These are phyloP conservation scores for Oryza meyeriana DNA, from an alignment of 176 grass and related monocot species.

Conservation along the genomic window DNA sequence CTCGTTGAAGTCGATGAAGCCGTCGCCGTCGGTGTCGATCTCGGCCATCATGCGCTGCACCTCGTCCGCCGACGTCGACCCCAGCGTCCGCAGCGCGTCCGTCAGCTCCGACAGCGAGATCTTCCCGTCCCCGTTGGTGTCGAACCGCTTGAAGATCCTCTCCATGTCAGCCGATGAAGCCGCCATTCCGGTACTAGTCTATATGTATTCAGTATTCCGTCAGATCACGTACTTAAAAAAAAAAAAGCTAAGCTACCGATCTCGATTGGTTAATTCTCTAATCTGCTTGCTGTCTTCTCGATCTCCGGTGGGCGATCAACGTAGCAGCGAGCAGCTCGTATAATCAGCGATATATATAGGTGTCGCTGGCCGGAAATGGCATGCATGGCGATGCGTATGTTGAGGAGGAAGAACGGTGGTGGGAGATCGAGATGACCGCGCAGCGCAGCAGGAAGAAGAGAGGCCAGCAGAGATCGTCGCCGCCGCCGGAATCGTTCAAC, in stretches of 20 bases:
- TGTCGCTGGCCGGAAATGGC: neutral
- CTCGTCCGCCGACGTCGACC: slow-evolving; percentile 77
- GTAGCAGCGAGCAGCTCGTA: neutral
- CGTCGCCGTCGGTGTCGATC: slow-evolving; percentile 91
- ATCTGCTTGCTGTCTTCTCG: neutral
- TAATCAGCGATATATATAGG: neutral
- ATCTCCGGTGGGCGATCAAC: too few species aligned
- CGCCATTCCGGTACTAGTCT: too few species aligned
- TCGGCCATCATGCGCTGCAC: slow-evolving; percentile 89
- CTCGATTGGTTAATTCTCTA: neutral
- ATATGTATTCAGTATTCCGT: too few species aligned
- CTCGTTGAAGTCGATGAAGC: slow-evolving; percentile 76
- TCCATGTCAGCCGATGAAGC: slow-evolving; percentile 51
- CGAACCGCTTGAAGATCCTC: slow-evolving; percentile 89
- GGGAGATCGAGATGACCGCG: neutral
- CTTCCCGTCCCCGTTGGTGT: slow-evolving; percentile 78
- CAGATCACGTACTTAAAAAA: too few species aligned
- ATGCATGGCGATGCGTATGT: neutral
- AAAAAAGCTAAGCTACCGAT: too few species aligned
- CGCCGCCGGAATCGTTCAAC: neutral
- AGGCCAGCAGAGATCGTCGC: neutral
- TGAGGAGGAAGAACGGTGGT: neutral
- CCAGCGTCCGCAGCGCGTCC: slow-evolving; percentile 73
- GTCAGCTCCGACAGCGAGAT: slow-evolving; percentile 78
- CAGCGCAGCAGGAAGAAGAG: neutral